These are phyloP conservation scores for Euphorbia lathyris DNA, from an alignment of 345 rosid species.

Conservation along the genomic window DNA sequence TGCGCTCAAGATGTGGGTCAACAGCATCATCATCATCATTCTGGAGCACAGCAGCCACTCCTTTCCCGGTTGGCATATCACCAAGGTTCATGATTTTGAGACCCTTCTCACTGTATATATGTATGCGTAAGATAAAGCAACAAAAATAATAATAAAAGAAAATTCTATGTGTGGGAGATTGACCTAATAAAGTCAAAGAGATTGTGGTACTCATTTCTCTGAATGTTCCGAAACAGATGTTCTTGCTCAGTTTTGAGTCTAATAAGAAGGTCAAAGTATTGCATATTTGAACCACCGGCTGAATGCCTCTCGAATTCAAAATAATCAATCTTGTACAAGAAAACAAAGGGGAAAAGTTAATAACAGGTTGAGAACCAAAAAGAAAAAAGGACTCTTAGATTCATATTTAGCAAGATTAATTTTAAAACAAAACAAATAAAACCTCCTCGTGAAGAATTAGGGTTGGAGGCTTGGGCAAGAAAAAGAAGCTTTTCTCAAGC, in stretches of 20 bases:
- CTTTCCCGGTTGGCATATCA: slow-evolving; percentile 45
- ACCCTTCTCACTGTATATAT: slow-evolving; percentile 63
- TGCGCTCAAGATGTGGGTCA: slow-evolving; percentile 93
- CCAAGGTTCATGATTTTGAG: slow-evolving; percentile 92
- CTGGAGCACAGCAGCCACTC: slow-evolving; percentile 73
- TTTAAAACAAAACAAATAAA: not conserved
- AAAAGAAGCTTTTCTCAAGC: slow-evolving; percentile 96
- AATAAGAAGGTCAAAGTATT: slow-evolving; percentile 92
- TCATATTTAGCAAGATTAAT: not conserved
- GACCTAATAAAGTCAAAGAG: slow-evolving; percentile 87
- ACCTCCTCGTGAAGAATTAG: slow-evolving; percentile 99
- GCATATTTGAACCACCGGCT: slow-evolving; percentile 99
- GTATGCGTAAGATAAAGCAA: slow-evolving; percentile 13
- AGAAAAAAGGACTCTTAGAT: not conserved
- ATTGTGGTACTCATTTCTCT: slow-evolving; percentile 92
- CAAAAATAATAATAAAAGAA: not conserved
- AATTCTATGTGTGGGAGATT: slow-evolving; percentile 8
- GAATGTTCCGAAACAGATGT: slow-evolving; percentile 91
- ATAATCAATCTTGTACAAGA: slow-evolving; percentile 65
- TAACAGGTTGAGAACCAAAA: slow-evolving; percentile 9
- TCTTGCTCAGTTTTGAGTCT: slow-evolving; percentile 94
- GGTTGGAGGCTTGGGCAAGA: slow-evolving; percentile 96
- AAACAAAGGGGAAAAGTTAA: not conserved
- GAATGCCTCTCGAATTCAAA: slow-evolving; percentile 99
- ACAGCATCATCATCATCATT: slow-evolving; percentile 82